phyloP scores from a whole-genome alignment of 2,329 filamentous ascomycete species.

The Colletotrichum nymphaeae region DNA sequence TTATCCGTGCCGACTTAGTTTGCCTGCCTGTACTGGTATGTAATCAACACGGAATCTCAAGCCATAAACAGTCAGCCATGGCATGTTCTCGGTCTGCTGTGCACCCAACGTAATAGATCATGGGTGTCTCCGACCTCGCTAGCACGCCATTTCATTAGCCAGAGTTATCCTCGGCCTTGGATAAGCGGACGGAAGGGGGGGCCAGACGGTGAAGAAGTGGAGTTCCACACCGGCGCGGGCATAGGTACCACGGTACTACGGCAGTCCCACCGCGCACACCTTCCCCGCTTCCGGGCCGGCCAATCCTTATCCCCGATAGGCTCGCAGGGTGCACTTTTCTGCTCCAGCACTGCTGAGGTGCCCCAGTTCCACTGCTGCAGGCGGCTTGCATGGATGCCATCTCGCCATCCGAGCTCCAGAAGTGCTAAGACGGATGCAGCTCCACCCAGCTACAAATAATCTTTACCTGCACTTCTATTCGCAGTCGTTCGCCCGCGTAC shows the following conservation, averaged over 20 bases:
- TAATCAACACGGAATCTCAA: background rate
- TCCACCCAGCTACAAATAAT: conserved; percentile 33
- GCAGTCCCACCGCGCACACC: background rate
- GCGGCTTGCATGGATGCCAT: conserved; percentile 29
- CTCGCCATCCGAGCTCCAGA: conserved; percentile 34
- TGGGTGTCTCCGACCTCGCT: conserved; percentile 2
- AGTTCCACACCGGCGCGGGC: conserved; percentile 15
- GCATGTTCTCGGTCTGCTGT: background rate
- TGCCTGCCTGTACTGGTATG: background rate
- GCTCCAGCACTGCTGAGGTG: conserved; percentile 10
- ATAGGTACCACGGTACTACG: background rate
- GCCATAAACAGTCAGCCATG: background rate
- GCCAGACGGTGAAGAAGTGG: conserved; percentile 21
- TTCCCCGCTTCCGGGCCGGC: conserved; percentile 32
- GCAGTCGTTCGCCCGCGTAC: background rate
- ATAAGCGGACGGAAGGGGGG: conserved; percentile 1
- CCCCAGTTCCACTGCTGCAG: too few species aligned
- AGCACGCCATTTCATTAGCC: background rate
- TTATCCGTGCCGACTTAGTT: too few species aligned
- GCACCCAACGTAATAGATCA: background rate
- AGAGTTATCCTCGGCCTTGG: conserved; percentile 2
- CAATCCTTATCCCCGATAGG: conserved; percentile 34
- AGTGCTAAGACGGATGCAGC: conserved; percentile 24
- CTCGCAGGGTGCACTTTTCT: conserved; percentile 19
- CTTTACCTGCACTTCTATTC: background rate